These are phyloP conservation scores for Paecilomyces sp. DNA, from an alignment of 2,329 filamentous ascomycete genomes.

Conservation along the genomic window DNA sequence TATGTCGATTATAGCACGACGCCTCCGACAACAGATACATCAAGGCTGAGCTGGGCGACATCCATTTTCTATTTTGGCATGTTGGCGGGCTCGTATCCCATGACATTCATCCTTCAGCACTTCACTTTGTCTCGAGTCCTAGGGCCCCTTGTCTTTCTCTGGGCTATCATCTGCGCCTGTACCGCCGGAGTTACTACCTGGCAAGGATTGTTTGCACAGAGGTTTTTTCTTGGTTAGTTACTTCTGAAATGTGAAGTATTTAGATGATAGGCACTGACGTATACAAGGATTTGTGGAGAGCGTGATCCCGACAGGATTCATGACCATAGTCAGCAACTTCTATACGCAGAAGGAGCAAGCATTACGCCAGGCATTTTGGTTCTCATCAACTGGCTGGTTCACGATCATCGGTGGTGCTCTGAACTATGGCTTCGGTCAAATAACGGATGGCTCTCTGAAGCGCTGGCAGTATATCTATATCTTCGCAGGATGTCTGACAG, in stretches of 20 bases:
- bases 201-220: constrained; percentile 58
- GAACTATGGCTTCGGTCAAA: constrained; percentile 63
- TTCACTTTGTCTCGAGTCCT: constrained; percentile 60
- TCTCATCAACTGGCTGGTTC: constrained; percentile 49
- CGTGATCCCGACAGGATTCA: constrained; percentile 60
- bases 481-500: constrained; percentile 56
- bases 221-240: constrained; percentile 50
- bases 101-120: constrained; percentile 63
- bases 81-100: constrained; percentile 65
- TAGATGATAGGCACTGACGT: not conserved
- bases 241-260: not conserved
- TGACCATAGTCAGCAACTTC: constrained; percentile 55
- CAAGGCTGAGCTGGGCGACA: constrained; percentile 67
- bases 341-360: constrained; percentile 62
- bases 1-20: constrained; percentile 44
- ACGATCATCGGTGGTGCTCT: constrained; percentile 57
- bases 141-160: constrained; percentile 49
- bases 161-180: constrained; percentile 60
- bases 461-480: constrained; percentile 68
- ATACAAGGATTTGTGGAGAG: constrained; percentile 49
- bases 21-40: constrained; percentile 57
- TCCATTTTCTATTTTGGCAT: constrained; percentile 77
- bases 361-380: constrained; percentile 61
- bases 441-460: constrained; percentile 46
- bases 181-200: constrained; percentile 60